phyloP scores from a whole-genome alignment of 192 early-diverging fungal genomes.

The Umbelopsis vinacea region DNA sequence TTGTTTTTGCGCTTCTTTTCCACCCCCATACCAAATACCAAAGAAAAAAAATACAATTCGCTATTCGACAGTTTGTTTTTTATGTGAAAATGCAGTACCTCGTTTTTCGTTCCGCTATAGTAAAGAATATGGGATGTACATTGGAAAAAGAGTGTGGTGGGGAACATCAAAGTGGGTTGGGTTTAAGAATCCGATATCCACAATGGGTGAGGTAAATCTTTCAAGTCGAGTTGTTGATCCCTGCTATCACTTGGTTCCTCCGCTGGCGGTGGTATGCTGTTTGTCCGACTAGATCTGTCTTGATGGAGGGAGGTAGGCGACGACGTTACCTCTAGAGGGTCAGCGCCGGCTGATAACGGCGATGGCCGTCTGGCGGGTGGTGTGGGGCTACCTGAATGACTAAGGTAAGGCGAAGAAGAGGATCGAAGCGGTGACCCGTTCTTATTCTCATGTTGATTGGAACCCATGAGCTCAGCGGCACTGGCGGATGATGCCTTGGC shows the following conservation, averaged over 20 bases:
- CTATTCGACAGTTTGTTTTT: no score
- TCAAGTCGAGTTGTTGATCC: constrained; percentile 14
- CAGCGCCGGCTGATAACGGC: not conserved
- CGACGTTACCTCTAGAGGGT: not conserved
- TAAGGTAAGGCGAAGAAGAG: not conserved
- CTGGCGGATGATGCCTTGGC: not conserved
- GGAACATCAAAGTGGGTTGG: not conserved
- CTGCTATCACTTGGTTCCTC: not conserved
- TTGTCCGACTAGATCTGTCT: not conserved
- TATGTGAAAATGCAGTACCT: not conserved
- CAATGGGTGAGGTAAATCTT: constrained; percentile 15
- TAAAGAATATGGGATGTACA: constrained; percentile 17
- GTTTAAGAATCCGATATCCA: constrained; percentile 15
- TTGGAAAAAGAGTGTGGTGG: not conserved
- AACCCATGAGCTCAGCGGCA: not conserved
- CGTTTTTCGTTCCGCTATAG: not conserved
- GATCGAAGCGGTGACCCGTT: constrained; percentile 8
- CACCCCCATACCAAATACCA: no score
- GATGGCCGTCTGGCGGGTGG: not conserved
- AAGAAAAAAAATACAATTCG: no score
- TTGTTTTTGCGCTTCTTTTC: no score
- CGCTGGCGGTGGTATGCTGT: not conserved
- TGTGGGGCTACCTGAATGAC: not conserved
- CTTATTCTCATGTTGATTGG: not conserved
- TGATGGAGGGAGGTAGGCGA: not conserved